Evolutionary conservation across 2,329 filamentous ascomycete species (phyloP).

Genomic region (Ophiostoma novo-ulmi): DNA sequence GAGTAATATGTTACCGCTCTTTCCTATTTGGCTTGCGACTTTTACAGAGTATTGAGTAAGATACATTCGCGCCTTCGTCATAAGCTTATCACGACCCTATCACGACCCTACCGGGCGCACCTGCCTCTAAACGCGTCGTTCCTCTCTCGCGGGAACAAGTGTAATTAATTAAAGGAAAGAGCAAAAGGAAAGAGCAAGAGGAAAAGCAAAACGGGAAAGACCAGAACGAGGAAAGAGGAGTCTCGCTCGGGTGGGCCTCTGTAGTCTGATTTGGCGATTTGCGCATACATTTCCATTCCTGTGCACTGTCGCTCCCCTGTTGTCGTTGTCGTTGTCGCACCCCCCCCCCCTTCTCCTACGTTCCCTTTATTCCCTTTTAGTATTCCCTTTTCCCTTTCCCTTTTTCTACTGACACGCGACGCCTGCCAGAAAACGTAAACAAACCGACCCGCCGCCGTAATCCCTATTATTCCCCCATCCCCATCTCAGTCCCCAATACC

Average conservation of each 20-base stretch:
- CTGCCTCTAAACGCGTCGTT: background rate
- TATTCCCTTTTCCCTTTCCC: background rate
- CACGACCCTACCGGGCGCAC: background rate
- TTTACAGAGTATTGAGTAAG: no score
- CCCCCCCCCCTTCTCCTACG: background rate
- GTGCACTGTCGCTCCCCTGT: slow-evolving; percentile 12
- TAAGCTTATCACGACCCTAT: background rate
- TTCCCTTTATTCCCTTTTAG: background rate
- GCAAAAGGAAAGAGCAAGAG: background rate
- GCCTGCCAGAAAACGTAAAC: slow-evolving; percentile 23
- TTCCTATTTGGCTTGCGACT: background rate
- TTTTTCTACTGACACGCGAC: slow-evolving; percentile 23
- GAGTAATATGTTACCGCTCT: background rate
- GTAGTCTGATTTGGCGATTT: slow-evolving; percentile 17
- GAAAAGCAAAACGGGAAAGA: background rate
- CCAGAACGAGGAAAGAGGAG: background rate
- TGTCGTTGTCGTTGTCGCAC: background rate
- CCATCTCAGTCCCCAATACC: background rate
- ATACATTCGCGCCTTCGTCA: background rate
- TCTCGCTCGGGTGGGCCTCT: slow-evolving; percentile 4
- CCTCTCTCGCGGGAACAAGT: background rate
- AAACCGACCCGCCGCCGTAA: slow-evolving; percentile 17
- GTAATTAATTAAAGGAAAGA: background rate
- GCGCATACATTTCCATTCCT: slow-evolving; percentile 16
- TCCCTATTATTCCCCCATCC: background rate